These are phyloP conservation scores for Stephanodiscus minutulus DNA, from an alignment of 108 stramenopile species.

Conservation along the genomic window DNA sequence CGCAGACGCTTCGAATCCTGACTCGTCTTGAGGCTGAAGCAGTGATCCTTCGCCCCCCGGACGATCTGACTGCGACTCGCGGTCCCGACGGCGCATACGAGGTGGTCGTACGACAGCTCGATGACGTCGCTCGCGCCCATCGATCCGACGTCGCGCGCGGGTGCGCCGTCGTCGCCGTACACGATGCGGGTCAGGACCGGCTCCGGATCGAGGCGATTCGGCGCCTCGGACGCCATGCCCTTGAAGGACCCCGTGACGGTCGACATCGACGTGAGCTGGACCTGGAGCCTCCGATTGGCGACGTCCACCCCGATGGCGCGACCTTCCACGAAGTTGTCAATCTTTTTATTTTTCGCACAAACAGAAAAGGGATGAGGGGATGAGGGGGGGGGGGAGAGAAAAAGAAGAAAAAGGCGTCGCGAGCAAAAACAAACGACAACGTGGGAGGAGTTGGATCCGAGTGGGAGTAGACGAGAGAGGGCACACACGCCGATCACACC, in stretches of 20 bases:
- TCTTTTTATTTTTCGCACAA: slow-evolving; percentile 28
- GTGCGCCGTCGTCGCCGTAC: slow-evolving; percentile 25
- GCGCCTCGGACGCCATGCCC: slow-evolving; percentile 32
- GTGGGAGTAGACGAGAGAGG: too few relatives aligned
- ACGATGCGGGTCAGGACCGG: slow-evolving; percentile 28
- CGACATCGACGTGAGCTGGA: slow-evolving; percentile 53
- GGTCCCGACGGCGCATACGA: slow-evolving; percentile 62
- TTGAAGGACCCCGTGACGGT: slow-evolving; percentile 48
- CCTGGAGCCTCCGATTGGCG: slow-evolving; percentile 28
- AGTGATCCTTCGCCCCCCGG: slow-evolving; percentile 49
- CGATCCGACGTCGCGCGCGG: slow-evolving; percentile 24
- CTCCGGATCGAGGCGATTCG: slow-evolving; percentile 47
- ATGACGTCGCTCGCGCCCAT: slow-evolving; percentile 40
- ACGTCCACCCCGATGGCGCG: slow-evolving; percentile 47
- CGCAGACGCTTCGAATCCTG: slow-evolving; percentile 52
- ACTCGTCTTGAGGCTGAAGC: slow-evolving; percentile 52
- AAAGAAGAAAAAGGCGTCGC: not conserved
- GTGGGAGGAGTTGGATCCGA: too few relatives aligned
- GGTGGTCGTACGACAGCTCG: slow-evolving; percentile 55
- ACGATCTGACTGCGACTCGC: slow-evolving; percentile 40
- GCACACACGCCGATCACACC: too few relatives aligned
- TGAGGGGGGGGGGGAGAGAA: not conserved
- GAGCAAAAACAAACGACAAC: not conserved
- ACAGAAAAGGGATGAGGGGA: not conserved
- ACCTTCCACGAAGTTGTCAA: slow-evolving; percentile 59